Percentiles rank a stretch among this genome's conserved stretches.
Evolutionary conservation across 148 eudicot species (phyloP).

Genomic region (Silene conica): DNA sequence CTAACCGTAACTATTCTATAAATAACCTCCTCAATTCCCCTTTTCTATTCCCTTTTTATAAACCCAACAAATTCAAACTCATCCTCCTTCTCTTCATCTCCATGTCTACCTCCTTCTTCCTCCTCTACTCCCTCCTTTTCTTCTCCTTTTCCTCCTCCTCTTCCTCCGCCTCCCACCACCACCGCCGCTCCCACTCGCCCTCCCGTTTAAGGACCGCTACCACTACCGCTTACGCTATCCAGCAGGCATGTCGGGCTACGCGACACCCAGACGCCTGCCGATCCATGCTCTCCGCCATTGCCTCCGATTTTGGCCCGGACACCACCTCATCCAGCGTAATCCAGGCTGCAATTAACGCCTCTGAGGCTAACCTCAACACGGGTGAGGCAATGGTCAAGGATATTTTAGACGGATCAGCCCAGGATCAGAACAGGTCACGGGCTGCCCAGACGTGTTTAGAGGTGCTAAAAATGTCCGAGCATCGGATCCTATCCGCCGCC

Average conservation of each 20-base stretch:
- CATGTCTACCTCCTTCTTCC: constrained; percentile 31
- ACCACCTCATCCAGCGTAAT: constrained; percentile 37
- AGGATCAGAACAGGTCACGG: constrained; percentile 40
- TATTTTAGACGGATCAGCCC: constrained; percentile 42
- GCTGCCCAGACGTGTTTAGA: constrained; percentile 62
- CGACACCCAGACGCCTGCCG: constrained; percentile 49
- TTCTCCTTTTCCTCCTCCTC: constrained; percentile 24
- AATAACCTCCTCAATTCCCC: neutral
- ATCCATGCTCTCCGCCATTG: constrained; percentile 25
- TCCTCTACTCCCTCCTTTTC: constrained; percentile 25
- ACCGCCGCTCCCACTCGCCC: constrained; percentile 16
- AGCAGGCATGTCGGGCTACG: constrained; percentile 57
- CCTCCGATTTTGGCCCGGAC: constrained; percentile 20
- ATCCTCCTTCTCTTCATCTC: constrained; percentile 20
- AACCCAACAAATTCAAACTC: constrained; percentile 4
- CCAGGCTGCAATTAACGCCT: constrained; percentile 33
- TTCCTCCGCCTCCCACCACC: constrained; percentile 23
- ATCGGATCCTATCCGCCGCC: constrained; percentile 27
- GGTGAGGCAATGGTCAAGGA: constrained; percentile 47
- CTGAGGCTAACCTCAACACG: constrained; percentile 33
- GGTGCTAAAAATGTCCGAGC: constrained; percentile 33
- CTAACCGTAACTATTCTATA: neutral
- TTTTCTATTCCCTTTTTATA: neutral
- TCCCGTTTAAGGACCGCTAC: neutral
- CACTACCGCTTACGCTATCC: constrained; percentile 23